Evolutionary conservation across 1,284 basidiomycete species (phyloP).

Genomic region (Vanrija humicola): DNA sequence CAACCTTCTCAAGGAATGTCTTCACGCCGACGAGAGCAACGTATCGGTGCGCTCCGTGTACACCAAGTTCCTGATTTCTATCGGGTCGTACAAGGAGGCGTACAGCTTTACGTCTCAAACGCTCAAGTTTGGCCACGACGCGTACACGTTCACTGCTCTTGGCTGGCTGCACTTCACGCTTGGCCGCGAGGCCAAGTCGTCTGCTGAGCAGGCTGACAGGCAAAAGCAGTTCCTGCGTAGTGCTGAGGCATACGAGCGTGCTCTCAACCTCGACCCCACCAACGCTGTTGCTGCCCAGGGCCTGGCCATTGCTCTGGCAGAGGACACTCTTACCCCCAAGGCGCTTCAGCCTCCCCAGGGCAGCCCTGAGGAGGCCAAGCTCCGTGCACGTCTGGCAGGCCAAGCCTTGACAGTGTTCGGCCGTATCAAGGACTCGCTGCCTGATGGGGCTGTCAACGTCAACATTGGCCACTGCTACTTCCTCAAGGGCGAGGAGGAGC

Average conservation of each 20-base stretch:
- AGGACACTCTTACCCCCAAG: constrained; percentile 67
- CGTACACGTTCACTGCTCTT: constrained; percentile 84
- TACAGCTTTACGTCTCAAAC: constrained; percentile 81
- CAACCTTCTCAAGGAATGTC: constrained; percentile 76
- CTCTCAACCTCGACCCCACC: constrained; percentile 69
- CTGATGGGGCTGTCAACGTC: constrained; percentile 80
- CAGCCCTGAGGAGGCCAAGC: constrained; percentile 59
- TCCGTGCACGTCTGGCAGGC: constrained; percentile 62
- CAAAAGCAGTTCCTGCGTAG: constrained; percentile 70
- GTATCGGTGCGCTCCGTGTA: constrained; percentile 66
- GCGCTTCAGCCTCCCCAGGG: constrained; percentile 33
- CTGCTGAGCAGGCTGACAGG: constrained; percentile 63
- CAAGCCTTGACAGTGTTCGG: constrained; percentile 82
- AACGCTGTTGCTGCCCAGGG: constrained; percentile 91
- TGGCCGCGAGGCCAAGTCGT: constrained; percentile 59
- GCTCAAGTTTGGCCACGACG: constrained; percentile 75
- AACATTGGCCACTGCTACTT: constrained; percentile 96
- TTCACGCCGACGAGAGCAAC: constrained; percentile 44
- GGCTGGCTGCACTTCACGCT: constrained; percentile 80
- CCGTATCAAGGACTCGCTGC: constrained; percentile 78
- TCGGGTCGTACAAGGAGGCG: constrained; percentile 59
- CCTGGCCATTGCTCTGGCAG: constrained; percentile 83
- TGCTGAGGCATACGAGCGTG: constrained; percentile 87
- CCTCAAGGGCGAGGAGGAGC: constrained; percentile 82
- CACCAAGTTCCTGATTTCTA: constrained; percentile 69